Evolutionary conservation across 495 filamentous ascomycete genomes (phyloP).

Genomic region (Cercophora sp.): DNA sequence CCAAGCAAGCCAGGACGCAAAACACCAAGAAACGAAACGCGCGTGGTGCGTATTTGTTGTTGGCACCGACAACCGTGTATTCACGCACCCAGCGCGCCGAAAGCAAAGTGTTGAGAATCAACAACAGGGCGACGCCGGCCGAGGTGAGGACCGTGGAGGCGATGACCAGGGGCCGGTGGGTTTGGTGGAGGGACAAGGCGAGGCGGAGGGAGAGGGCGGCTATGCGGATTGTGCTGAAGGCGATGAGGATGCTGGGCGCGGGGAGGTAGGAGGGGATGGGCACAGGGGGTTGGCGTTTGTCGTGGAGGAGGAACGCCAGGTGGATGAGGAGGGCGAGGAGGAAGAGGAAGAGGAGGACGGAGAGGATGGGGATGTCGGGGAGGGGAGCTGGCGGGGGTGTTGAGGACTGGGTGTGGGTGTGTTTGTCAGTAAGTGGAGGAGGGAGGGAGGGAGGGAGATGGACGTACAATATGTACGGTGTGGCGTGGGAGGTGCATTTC

Average conservation of each 20-base stretch:
- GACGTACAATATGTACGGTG: too few species aligned
- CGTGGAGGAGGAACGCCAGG: slow-evolving; percentile 4
- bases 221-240: slow-evolving; percentile 44
- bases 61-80: slow-evolving; percentile 52
- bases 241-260: not conserved
- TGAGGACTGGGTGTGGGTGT: too few species aligned
- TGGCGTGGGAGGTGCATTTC: too few species aligned
- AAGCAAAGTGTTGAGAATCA: slow-evolving; percentile 70
- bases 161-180: slow-evolving; percentile 38
- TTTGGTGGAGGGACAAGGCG: slow-evolving; percentile 44
- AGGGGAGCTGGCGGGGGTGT: not conserved
- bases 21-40: slow-evolving; percentile 54
- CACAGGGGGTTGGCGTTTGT: not conserved
- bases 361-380: slow-evolving; percentile 60
- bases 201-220: slow-evolving; percentile 59
- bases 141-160: slow-evolving; percentile 65
- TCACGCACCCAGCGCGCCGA: slow-evolving; percentile 70
- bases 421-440: too few species aligned
- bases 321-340: slow-evolving; percentile 50
- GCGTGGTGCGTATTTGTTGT: slow-evolving; percentile 32
- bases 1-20: slow-evolving; percentile 53
- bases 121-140: slow-evolving; percentile 66
- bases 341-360: slow-evolving; percentile 64
- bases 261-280: not conserved
- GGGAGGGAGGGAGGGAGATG: too few species aligned